Conservation (phyloP, 768 basidiomycete genomes). For the Boletales sp. region DNA sequence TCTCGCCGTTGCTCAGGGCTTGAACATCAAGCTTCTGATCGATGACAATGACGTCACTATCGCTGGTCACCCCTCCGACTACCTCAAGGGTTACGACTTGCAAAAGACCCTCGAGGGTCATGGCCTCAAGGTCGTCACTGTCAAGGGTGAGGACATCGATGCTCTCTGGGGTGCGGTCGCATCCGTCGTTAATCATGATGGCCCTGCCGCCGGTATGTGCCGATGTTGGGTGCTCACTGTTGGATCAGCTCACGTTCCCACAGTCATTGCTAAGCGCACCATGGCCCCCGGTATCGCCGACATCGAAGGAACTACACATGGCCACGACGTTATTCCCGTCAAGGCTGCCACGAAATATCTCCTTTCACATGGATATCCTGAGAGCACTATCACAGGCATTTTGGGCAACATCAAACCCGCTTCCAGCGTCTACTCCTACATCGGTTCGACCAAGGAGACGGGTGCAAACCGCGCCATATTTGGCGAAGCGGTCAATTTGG, state of each 20-base stretch:
- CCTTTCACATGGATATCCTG: conserved; percentile 52
- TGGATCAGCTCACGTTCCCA: not conserved
- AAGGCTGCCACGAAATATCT: conserved; percentile 79
- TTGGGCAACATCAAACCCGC: conserved; percentile 63
- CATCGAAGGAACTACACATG: conserved; percentile 76
- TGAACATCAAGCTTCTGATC: conserved; percentile 84
- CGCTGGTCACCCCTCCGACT: conserved; percentile 85
- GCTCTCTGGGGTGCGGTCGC: conserved; percentile 67
- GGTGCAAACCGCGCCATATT: conserved; percentile 82
- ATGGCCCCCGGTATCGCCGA: conserved; percentile 71
- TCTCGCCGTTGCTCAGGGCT: conserved; percentile 75
- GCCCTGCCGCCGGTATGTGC: conserved; percentile 69
- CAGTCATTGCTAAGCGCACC: conserved; percentile 65
- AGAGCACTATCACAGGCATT: conserved; percentile 45
- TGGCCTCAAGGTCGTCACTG: conserved; percentile 71
- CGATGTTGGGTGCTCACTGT: not conserved
- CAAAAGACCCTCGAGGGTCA: conserved; percentile 74
- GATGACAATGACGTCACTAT: conserved; percentile 93
- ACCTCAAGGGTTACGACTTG: conserved; percentile 75
- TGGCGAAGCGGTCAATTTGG: conserved; percentile 78
- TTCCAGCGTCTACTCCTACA: conserved; percentile 53
- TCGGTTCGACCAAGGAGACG: conserved; percentile 68
- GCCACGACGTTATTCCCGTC: conserved; percentile 83
- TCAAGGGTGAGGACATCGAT: conserved; percentile 78
- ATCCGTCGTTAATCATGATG: conserved; percentile 53